Evolutionary conservation across 257 asterid species (phyloP).

Genomic region (Forsythia viridissima): DNA sequence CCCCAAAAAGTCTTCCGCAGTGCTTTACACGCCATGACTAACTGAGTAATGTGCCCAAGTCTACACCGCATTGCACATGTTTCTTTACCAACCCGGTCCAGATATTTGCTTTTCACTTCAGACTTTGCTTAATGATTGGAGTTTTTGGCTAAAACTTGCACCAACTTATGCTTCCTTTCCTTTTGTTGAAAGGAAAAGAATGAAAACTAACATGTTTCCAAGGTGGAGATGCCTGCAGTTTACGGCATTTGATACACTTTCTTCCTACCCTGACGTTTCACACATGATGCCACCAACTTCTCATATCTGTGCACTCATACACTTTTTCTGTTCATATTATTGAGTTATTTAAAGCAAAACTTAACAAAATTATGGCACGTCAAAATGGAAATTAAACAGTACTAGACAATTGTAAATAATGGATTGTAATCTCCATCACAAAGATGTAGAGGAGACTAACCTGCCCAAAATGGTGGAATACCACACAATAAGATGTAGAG

Average conservation of each 20-base stretch:
- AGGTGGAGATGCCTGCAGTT: too few species aligned
- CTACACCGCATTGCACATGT: background rate
- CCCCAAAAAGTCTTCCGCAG: background rate
- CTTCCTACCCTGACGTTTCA: background rate
- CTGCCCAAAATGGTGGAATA: conserved; percentile 65
- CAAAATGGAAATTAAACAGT: too few species aligned
- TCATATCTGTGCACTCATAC: too few species aligned
- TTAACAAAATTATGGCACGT: too few species aligned
- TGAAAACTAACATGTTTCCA: background rate
- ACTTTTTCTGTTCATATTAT: too few species aligned
- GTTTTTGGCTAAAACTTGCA: background rate
- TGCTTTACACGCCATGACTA: background rate
- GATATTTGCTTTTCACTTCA: background rate
- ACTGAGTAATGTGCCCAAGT: background rate
- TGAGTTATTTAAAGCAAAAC: too few species aligned
- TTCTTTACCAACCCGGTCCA: background rate
- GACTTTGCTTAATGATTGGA: background rate
- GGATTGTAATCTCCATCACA: background rate
- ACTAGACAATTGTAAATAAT: too few species aligned
- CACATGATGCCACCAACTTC: background rate
- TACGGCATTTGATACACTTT: background rate
- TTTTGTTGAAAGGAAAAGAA: background rate
- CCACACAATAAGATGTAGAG: conserved; percentile 61
- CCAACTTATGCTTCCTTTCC: background rate
- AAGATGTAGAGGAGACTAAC: conserved; percentile 23